Evolutionary conservation across 2,329 filamentous ascomycete species (phyloP), one percentile per base, ranked within the genome.

Genomic region (Dactylella cylindrospora): DNA sequence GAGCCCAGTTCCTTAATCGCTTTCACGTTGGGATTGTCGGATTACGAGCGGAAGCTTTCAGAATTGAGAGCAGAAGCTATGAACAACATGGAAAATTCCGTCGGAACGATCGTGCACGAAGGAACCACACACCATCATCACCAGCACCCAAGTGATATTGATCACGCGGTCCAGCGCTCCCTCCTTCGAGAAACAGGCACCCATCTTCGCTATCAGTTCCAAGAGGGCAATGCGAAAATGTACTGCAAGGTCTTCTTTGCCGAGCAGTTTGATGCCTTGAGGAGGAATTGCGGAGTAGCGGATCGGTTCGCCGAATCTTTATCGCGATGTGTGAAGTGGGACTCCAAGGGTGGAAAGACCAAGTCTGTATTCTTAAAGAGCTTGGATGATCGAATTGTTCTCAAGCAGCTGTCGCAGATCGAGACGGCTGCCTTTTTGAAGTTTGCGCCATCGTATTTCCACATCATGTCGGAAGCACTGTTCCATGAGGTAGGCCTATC

Each of bases 171-270:
- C 7, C 90, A 98, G 72, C 85, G 86, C 66, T 93, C 89, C 29
- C 77, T 98, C 20, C 78, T 95, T 25, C 83, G 89, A 65, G 81
- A 85, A 23, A 94, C 88, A 0, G 90, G 91, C 29, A 95, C 89
- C 1, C 93, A 98, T 72, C 83, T 96, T 67, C 94, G 94, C 71
- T 98, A 96, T 71, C 89, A 95, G 61, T 98, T 97, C 74, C 85
- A 85, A 22, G 90, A 96, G 71, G 90, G 91, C 0, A 84, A 87
- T n/a, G 91, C 94, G 2, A 88, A 86, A 69, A 95, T 96, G 81
- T 85, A 91, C 43, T 97, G 94, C 77, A 98, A 98, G 74, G 93
- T 98, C 39, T 97, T 98, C 73, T 98, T 94, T 70, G 93, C 93
- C 0, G 93, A 97, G 72, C 93, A 96, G 66, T 98, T 98, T 68